These are phyloP conservation scores for Amphicarpaea edgeworthii DNA, from an alignment of 306 rosid species.

Conservation along the genomic window DNA sequence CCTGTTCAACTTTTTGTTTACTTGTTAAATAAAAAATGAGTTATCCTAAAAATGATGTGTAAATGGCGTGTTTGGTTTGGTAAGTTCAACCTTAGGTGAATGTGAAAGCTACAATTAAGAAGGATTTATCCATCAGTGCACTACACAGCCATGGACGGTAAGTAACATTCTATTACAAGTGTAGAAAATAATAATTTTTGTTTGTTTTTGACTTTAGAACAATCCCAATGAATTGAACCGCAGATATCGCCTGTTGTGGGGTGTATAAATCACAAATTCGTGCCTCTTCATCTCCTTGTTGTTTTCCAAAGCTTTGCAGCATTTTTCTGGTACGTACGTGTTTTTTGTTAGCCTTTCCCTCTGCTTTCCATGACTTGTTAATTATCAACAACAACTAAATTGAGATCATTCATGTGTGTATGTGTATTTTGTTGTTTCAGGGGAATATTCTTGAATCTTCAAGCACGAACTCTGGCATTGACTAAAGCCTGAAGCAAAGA, in stretches of 20 bases:
- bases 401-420: slow-evolving; percentile 15
- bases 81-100: slow-evolving; percentile 69
- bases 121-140: slow-evolving; percentile 84
- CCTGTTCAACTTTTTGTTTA: slow-evolving; percentile 40
- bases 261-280: slow-evolving; percentile 86
- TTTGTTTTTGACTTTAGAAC: slow-evolving; percentile 35
- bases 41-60: slow-evolving; percentile 19
- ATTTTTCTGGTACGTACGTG: slow-evolving; percentile 85
- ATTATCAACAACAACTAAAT: slow-evolving; percentile 21
- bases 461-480: slow-evolving; percentile 71
- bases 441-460: slow-evolving; percentile 89
- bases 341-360: neutral
- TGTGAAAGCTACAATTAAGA: slow-evolving; percentile 85
- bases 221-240: slow-evolving; percentile 47
- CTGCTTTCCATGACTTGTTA: slow-evolving; percentile 6
- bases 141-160: slow-evolving; percentile 93
- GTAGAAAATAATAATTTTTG: neutral
- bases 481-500: slow-evolving; percentile 61
- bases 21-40: neutral
- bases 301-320: slow-evolving; percentile 80
- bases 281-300: slow-evolving; percentile 90
- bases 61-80: slow-evolving; percentile 27
- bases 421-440: slow-evolving; percentile 51
- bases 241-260: slow-evolving; percentile 95
- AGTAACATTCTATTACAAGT: slow-evolving; percentile 55